Evolutionary conservation across 139 green algal genomes (phyloP).

Genomic region (Volvox reticuliferus): DNA sequence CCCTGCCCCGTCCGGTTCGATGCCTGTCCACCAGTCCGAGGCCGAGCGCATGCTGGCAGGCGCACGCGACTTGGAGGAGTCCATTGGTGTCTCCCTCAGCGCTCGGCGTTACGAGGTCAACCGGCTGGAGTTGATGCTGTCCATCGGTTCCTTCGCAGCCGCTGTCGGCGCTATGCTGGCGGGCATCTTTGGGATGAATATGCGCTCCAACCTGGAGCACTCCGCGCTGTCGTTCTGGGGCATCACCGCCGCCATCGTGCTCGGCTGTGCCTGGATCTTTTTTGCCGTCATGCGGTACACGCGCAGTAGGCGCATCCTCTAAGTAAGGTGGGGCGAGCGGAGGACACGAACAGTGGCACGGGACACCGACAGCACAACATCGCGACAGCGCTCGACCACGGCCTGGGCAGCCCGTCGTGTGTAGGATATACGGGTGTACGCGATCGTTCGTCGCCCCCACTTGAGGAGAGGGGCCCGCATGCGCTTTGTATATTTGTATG

Average conservation of each 20-base stretch:
- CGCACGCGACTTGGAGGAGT: constrained; percentile 93
- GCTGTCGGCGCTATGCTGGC: constrained; percentile 89
- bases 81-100: constrained; percentile 88
- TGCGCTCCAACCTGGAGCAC: constrained; percentile 85
- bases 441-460: too few relatives aligned
- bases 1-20: too few relatives aligned
- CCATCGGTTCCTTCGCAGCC: constrained; percentile 92
- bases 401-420: too few relatives aligned
- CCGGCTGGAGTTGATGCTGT: constrained; percentile 91
- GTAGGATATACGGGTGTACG: too few relatives aligned
- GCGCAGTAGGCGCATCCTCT: constrained; percentile 85
- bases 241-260: constrained; percentile 80
- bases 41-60: constrained; percentile 77
- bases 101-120: constrained; percentile 89
- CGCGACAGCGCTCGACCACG: too few relatives aligned
- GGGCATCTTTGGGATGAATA: constrained; percentile 95
- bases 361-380: too few relatives aligned
- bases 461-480: too few relatives aligned
- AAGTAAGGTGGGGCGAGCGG: neutral
- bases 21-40: constrained; percentile 77
- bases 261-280: constrained; percentile 82
- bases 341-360: too few relatives aligned
- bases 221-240: constrained; percentile 90
- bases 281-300: constrained; percentile 84
- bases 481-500: too few relatives aligned